Conservation (phyloP, 176 grass and related monocot species). For the Secale cereale region DNA sequence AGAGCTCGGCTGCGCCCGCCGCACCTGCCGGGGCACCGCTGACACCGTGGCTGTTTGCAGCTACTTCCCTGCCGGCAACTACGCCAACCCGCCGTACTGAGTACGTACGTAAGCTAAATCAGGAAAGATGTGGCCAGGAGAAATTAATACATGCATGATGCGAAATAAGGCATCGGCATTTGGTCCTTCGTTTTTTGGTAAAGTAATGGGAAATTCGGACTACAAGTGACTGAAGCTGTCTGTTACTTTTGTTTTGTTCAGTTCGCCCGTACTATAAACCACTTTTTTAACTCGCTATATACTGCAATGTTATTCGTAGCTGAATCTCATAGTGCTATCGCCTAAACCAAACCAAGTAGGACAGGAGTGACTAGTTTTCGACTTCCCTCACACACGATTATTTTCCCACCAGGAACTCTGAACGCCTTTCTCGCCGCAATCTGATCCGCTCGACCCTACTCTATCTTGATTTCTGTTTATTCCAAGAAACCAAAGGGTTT, state of each 20-base stretch:
- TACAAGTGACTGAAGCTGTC: neutral
- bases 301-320: too few relatives aligned
- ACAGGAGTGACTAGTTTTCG: too few relatives aligned
- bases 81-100: slow-evolving; percentile 31
- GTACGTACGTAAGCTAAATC: neutral
- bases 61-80: slow-evolving; percentile 40
- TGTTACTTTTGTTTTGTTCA: neutral
- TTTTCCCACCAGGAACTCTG: too few relatives aligned
- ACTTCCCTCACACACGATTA: too few relatives aligned
- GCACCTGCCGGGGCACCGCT: neutral
- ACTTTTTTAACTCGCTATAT: too few relatives aligned
- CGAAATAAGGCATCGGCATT: neutral
- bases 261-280: too few relatives aligned
- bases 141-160: neutral
- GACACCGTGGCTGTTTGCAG: slow-evolving; percentile 29
- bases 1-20: slow-evolving; percentile 10
- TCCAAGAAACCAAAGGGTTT: too few relatives aligned
- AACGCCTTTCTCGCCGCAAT: too few relatives aligned
- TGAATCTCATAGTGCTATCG: too few relatives aligned
- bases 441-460: too few relatives aligned
- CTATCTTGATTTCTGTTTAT: too few relatives aligned
- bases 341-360: too few relatives aligned
- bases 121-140: neutral
- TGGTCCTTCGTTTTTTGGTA: neutral
- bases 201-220: neutral